Conservation (phyloP, 1,139 yeast genomes). For the Nakaseomyces nivariensis region DNA sequence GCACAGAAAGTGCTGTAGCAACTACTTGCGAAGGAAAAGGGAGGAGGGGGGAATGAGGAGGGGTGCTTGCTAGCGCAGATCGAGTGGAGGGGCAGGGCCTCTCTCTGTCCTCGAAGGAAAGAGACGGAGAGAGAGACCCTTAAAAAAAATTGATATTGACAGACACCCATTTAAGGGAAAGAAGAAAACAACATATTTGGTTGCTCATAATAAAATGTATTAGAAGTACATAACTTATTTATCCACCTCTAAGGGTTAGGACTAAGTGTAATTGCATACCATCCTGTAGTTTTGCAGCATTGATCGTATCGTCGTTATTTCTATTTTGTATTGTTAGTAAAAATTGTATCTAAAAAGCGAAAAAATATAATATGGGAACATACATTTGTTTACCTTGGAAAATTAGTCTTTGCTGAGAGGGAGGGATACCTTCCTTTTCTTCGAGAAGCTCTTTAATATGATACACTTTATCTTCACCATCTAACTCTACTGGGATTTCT, state of each 20-base stretch:
- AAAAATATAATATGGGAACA: conserved; percentile 22
- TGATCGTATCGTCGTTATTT: conserved; percentile 56
- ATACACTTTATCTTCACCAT: conserved; percentile 60
- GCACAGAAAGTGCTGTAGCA: too few species aligned
- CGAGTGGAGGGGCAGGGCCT: background rate
- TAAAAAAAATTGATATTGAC: background rate
- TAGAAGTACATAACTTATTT: background rate
- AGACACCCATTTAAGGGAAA: too few species aligned
- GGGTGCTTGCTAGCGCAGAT: background rate
- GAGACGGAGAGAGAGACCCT: background rate
- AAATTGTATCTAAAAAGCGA: too few species aligned
- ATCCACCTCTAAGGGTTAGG: conserved; percentile 82
- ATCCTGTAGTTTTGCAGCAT: conserved; percentile 52
- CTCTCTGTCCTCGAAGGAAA: too few species aligned
- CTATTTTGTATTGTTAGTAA: background rate
- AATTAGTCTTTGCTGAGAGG: conserved; percentile 86
- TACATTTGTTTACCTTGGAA: conserved; percentile 85
- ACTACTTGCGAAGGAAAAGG: background rate
- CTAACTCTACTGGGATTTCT: conserved; percentile 69
- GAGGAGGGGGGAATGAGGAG: background rate
- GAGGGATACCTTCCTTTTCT: conserved; percentile 96
- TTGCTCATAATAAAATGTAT: too few species aligned
- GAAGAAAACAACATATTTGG: too few species aligned
- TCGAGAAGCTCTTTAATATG: conserved; percentile 88
- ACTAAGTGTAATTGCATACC: conserved; percentile 86